These are phyloP conservation scores for Coemansia sp. DNA, from an alignment of 192 early-diverging fungal species.

Conservation along the genomic window DNA sequence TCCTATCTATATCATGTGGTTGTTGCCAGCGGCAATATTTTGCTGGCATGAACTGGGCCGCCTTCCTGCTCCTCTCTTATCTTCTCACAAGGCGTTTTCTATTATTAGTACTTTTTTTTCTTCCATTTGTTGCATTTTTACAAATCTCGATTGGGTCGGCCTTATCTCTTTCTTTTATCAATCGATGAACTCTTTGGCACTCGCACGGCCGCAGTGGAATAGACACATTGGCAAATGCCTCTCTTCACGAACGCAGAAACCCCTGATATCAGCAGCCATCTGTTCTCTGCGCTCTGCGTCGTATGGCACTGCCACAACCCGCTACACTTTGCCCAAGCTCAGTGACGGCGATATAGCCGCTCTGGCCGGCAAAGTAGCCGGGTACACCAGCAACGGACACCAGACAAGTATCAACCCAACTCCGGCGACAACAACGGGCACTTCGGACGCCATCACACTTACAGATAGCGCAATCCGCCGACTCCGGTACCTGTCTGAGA, in stretches of 20 bases:
- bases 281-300: neutral
- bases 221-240: constrained; percentile 1
- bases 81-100: neutral
- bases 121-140: neutral
- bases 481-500: constrained; percentile 39
- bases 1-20: neutral
- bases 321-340: constrained; percentile 42
- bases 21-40: neutral
- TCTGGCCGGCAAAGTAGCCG: constrained; percentile 22
- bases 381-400: constrained; percentile 9
- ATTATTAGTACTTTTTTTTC: neutral
- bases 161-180: neutral
- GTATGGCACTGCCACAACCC: constrained; percentile 1
- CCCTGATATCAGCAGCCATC: neutral
- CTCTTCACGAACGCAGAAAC: neutral
- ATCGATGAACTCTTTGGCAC: constrained; percentile 3
- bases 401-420: constrained; percentile 3
- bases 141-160: neutral
- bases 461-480: constrained; percentile 45
- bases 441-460: constrained; percentile 24
- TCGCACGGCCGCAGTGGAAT: constrained; percentile 2
- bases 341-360: constrained; percentile 17
- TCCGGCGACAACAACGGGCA: neutral
- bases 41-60: neutral
- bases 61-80: neutral